Base-by-base conservation (phyloP, 2,329 filamentous ascomycete genomes). In the Talaromyces sp. region DNA sequence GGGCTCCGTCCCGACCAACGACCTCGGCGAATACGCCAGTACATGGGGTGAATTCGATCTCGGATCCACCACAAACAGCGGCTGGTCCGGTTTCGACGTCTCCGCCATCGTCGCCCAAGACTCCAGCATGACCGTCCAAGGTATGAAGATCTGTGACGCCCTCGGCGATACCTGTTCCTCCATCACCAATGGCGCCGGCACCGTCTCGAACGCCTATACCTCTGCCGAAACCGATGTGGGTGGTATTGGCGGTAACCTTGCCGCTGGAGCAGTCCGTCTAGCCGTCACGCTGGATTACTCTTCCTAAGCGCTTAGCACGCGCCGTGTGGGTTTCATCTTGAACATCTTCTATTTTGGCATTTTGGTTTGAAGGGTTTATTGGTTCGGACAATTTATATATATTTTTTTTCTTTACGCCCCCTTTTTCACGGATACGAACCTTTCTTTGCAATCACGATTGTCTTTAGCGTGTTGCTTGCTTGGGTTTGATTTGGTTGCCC, bases 11-110 rank as follows among this genome's bases (percentile, higher is more conserved):
- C 69, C 70, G 22, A 68, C 48, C 10, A 62, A 68, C 52, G 10
- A 20, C 6, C 44, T 44, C 22, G 70, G 70, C 33, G 63, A 58
- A 13, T 72, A 67, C 22, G 60, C 68, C 14, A 56, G 56, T 49
- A 72, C 70, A 20, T 72, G 67, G 68, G 69, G 68, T 39, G 70
- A 72, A 49, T 70, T 72, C 48, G 69, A 71, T 48, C 68, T 72
- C 43, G 64, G 62, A 7, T 66, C 60, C 47, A 43, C 49, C 13
- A 53, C 46, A 32, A 72, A 72, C 58, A 42, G 29, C 6, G 66
- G 61, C 49, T 69, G 66, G 65, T 69, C 67, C 49, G 68, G 69
- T 9, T 71, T 67, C 37, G 69, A 72, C 49, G 69, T 70, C 19
- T 70, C 68, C 2, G 68, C 65, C 17, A 73, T 74, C 37, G 51